Base-by-base conservation (phyloP, 2,329 filamentous ascomycete genomes). In the Exophiala sideris region DNA sequence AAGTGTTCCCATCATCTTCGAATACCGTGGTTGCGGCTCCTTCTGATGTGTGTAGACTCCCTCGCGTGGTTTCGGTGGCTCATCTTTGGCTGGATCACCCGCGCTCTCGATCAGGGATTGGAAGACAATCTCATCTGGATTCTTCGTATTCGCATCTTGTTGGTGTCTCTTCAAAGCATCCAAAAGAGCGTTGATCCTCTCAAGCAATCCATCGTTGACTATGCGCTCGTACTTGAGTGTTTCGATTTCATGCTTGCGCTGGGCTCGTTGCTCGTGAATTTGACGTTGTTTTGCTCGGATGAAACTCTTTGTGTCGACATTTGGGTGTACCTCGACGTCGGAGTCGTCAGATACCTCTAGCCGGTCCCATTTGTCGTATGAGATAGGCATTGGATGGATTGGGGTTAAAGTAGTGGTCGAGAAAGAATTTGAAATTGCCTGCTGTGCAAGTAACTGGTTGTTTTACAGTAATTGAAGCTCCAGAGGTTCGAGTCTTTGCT, bases 271-370 rank as follows among this genome's bases (percentile, higher is more conserved):
- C 68, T 91, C 85, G 72, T 99, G 94, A 66, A 99, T 99, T 75
- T 99, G 91, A 65, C 86, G 87, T 76, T 97, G 94, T 76, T 99
- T 99, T 62, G 94, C 95, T 62, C 92, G 89, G 71, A 99, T 99
- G 73, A 99, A 99, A 57, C 92, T 97, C 48, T 87, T 84, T 73
- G 99, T 99, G 77, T 99, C 94, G 70, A 99, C 94, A 70, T 99
- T 99, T 57, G 94, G 94, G 73, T 99, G 94, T 48, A 97, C 94
- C 76, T 99, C 94, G 66, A 99, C 86, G 68, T 99, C 94, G 48
- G 91, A 96, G 74, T 99, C 94, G 73, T 99, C 94, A 67, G 90
- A 96, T 69, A 99, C 85, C 84, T 99, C 94, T 68, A 99, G 83
- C 56, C 88, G 86, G 70, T 97, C 79, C 79, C 79, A 81, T 69